Evolutionary conservation across 2,329 filamentous ascomycete genomes (phyloP).

Genomic region (Pseudohalonectria lignicola): DNA sequence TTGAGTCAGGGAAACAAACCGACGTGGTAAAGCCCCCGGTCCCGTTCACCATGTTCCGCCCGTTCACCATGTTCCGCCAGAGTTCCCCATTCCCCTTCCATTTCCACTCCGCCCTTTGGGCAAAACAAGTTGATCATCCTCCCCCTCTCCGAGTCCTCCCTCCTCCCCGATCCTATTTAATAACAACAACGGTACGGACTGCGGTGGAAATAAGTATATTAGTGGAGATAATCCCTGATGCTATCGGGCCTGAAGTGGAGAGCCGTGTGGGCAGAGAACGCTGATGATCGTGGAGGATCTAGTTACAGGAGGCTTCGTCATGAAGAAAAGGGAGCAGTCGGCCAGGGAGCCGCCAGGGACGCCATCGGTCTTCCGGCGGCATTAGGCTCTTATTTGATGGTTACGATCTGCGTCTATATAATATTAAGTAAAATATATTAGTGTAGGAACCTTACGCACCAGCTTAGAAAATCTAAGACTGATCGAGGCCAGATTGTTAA

Average conservation of each 20-base stretch:
- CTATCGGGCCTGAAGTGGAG: slow-evolving; percentile 56
- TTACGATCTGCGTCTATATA: slow-evolving; percentile 58
- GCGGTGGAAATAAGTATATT: slow-evolving; percentile 63
- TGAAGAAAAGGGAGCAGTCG: slow-evolving; percentile 33
- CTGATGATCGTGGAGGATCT: slow-evolving; percentile 43
- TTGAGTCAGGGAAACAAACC: too few relatives aligned
- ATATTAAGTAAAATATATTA: slow-evolving; percentile 55
- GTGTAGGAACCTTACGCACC: slow-evolving; percentile 57
- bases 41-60: too few relatives aligned
- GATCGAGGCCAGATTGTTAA: slow-evolving; percentile 56
- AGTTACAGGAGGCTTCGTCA: slow-evolving; percentile 38
- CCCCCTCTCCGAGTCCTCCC: too few relatives aligned
- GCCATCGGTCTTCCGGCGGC: slow-evolving; percentile 36
- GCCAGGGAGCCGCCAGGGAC: slow-evolving; percentile 24
- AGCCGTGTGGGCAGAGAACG: slow-evolving; percentile 46
- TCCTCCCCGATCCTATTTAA: too few relatives aligned
- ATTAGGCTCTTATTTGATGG: slow-evolving; percentile 52
- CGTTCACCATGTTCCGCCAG: too few relatives aligned
- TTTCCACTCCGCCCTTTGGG: too few relatives aligned
- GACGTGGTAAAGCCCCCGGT: too few relatives aligned
- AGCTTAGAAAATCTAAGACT: slow-evolving; percentile 69
- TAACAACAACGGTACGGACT: too few relatives aligned
- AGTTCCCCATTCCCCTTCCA: too few relatives aligned
- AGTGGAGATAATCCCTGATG: slow-evolving; percentile 58
- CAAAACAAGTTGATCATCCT: too few relatives aligned